Percentiles rank a stretch among this genome's conserved stretches.
These are phyloP conservation scores for Balakata baccata DNA, from an alignment of 345 rosid genomes.

Conservation along the genomic window DNA sequence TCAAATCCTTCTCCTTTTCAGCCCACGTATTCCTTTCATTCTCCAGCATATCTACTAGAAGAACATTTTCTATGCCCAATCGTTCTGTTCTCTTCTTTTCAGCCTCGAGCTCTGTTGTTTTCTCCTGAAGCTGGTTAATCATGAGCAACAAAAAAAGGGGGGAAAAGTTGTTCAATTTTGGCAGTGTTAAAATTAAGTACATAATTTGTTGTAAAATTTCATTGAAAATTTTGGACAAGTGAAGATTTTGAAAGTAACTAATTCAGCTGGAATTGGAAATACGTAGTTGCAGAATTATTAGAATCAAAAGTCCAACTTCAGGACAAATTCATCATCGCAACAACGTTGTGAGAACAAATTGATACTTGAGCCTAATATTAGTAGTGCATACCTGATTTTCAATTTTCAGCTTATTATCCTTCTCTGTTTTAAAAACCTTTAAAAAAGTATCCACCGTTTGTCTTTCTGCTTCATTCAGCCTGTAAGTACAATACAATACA, in stretches of 20 bases:
- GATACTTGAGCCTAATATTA: not conserved
- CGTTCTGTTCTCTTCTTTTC: constrained; percentile 16
- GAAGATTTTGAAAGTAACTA: too few relatives aligned
- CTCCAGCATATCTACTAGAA: constrained; percentile 17
- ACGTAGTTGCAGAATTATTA: too few relatives aligned
- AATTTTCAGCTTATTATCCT: constrained; percentile 26
- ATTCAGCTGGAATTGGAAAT: too few relatives aligned
- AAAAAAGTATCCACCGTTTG: not conserved
- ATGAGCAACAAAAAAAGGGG: not conserved
- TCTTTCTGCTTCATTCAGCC: constrained; percentile 12
- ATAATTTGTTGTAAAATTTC: too few relatives aligned
- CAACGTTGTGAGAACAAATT: too few relatives aligned
- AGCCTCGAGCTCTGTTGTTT: constrained; percentile 18
- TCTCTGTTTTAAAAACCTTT: constrained; percentile 20
- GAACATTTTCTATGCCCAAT: constrained; percentile 20
- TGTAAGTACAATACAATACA: not conserved
- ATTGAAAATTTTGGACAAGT: too few relatives aligned
- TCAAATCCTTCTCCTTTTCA: constrained; percentile 32
- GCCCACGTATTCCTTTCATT: constrained; percentile 36
- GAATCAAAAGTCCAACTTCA: too few relatives aligned
- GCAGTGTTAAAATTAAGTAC: too few relatives aligned
- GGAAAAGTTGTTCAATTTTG: not conserved
- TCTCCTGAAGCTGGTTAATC: constrained; percentile 31
- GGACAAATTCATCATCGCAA: too few relatives aligned
- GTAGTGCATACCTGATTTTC: constrained; percentile 32